Percentiles rank a stretch among this genome's conserved stretches.
phyloP scores from a whole-genome alignment of 1,139 yeast species.

The Suhomyces terraborum region DNA sequence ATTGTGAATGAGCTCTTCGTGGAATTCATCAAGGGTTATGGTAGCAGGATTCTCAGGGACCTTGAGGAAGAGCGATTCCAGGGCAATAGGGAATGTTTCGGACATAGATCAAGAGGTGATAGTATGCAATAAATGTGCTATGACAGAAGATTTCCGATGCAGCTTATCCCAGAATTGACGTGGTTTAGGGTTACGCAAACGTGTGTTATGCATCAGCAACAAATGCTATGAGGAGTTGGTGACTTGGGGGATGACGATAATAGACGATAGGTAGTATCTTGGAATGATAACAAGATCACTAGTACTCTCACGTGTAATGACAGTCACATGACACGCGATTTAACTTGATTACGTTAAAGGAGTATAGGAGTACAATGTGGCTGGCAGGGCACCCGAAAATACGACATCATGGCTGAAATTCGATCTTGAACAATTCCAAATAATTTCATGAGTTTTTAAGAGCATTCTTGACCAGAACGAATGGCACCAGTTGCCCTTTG shows the following conservation, averaged over 20 bases:
- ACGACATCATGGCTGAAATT: too few relatives aligned
- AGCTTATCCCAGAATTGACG: neutral
- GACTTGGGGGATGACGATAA: neutral
- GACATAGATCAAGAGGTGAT: slow-evolving; percentile 5
- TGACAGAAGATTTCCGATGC: neutral
- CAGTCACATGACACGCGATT: neutral
- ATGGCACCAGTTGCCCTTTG: too few relatives aligned
- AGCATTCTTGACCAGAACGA: too few relatives aligned
- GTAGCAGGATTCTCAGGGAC: slow-evolving; percentile 14
- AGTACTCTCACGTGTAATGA: neutral
- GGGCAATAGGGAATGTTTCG: slow-evolving; percentile 12
- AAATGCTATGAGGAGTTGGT: neutral
- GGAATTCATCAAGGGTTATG: slow-evolving; percentile 2
- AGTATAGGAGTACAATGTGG: too few relatives aligned
- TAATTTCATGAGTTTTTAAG: too few relatives aligned
- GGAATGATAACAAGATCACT: slow-evolving; percentile 1
- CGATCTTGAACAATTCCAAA: too few relatives aligned
- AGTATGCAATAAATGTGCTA: neutral
- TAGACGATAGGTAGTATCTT: slow-evolving; percentile 1
- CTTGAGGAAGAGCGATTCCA: slow-evolving; percentile 21
- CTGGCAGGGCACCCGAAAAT: too few relatives aligned
- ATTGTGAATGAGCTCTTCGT: neutral
- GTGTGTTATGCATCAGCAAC: neutral
- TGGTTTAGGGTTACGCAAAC: neutral
- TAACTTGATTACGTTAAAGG: too few relatives aligned